Conservation (phyloP, 2,329 filamentous ascomycete genomes). For the Conoideocrella luteorostrata region DNA sequence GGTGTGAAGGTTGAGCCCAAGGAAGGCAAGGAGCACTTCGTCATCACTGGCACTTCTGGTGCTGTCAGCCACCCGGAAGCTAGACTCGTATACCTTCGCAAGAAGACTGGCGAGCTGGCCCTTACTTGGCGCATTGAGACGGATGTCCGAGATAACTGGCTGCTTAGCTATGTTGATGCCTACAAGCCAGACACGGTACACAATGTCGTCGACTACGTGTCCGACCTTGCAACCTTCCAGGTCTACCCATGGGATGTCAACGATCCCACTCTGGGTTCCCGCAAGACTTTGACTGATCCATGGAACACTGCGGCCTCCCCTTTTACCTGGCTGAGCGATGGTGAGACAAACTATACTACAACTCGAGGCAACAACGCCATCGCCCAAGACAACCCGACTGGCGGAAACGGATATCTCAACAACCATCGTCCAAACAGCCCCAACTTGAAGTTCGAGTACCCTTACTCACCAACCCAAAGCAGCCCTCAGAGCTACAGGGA, state of each 20-base stretch:
- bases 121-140: conserved; percentile 55
- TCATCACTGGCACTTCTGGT: conserved; percentile 42
- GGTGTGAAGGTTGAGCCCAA: conserved; percentile 20
- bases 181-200: conserved; percentile 38
- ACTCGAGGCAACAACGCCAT: conserved; percentile 55
- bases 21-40: conserved; percentile 23
- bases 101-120: conserved; percentile 37
- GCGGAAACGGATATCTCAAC: conserved; percentile 24
- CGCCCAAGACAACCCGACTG: conserved; percentile 39
- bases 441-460: conserved; percentile 39
- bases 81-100: conserved; percentile 48
- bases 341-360: conserved; percentile 39
- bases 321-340: conserved; percentile 48
- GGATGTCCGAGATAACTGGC: conserved; percentile 49
- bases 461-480: conserved; percentile 28
- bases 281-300: conserved; percentile 39
- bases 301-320: conserved; percentile 39
- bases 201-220: conserved; percentile 51
- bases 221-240: conserved; percentile 44
- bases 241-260: conserved; percentile 52
- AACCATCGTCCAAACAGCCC: conserved; percentile 41
- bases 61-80: conserved; percentile 47
- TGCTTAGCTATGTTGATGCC: conserved; percentile 52
- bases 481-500: conserved; percentile 40
- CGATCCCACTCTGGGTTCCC: conserved; percentile 44